A percentile compares a stretch with the other conserved stretches of the same genome.
phyloP scores from a whole-genome alignment of 345 rosid genomes.

The Salix koriyanagi region DNA sequence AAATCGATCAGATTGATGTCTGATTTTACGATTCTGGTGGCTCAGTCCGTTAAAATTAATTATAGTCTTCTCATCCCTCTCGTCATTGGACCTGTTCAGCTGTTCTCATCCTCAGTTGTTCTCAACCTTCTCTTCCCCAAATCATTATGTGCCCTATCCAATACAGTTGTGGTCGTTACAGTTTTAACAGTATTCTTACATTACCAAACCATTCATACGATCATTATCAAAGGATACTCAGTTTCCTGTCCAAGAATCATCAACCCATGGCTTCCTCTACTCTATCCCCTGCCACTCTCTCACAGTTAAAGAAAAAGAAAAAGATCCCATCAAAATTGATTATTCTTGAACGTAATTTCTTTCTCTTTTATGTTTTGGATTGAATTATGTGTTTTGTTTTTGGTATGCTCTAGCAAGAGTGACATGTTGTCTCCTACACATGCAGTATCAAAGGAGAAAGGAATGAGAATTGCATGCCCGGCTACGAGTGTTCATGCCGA shows the following conservation, averaged over 20 bases:
- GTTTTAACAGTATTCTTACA: background rate
- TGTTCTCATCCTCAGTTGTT: too few relatives aligned
- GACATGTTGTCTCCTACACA: slow-evolving; percentile 50
- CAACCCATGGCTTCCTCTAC: slow-evolving; percentile 62
- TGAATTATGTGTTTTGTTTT: background rate
- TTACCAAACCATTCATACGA: slow-evolving; percentile 16
- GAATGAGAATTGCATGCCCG: slow-evolving; percentile 57
- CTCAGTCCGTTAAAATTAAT: too few relatives aligned
- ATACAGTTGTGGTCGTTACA: slow-evolving; percentile 35
- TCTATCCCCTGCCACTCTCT: slow-evolving; percentile 54
- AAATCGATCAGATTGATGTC: too few relatives aligned
- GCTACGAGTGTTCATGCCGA: slow-evolving; percentile 76
- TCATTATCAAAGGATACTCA: background rate
- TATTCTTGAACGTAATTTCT: background rate
- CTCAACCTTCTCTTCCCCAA: too few relatives aligned
- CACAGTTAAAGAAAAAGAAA: slow-evolving; percentile 45
- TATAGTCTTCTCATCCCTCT: too few relatives aligned
- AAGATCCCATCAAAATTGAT: background rate
- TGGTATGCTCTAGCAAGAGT: slow-evolving; percentile 53
- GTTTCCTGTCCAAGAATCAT: background rate
- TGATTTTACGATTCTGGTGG: too few relatives aligned
- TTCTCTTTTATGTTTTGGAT: background rate
- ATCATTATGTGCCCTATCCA: slow-evolving; percentile 39
- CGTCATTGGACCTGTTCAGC: too few relatives aligned
- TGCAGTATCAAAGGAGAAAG: slow-evolving; percentile 41